Evolutionary conservation across 2,329 filamentous ascomycete genomes (phyloP).

Genomic region (Alternaria alternata): DNA sequence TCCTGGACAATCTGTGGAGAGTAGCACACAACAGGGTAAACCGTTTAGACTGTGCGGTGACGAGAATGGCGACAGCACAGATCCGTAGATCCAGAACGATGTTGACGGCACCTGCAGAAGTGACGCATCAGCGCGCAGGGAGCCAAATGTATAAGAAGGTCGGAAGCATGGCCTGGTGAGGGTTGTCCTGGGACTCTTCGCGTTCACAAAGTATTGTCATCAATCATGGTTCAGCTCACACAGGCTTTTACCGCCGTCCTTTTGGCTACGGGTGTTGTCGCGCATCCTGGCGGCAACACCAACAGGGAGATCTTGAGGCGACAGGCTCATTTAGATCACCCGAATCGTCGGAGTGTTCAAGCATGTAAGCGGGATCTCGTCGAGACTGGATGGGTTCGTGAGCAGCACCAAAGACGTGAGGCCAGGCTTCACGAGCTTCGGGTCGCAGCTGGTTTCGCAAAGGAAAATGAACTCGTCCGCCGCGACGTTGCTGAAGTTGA

Average conservation of each 20-base stretch:
- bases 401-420: constrained; percentile 51
- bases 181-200: constrained; percentile 1
- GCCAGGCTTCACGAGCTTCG: constrained; percentile 48
- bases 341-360: constrained; percentile 49
- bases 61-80: constrained; percentile 6
- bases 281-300: constrained; percentile 53
- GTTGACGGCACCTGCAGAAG: constrained; percentile 19
- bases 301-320: constrained; percentile 42
- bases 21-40: constrained; percentile 17
- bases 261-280: constrained; percentile 38
- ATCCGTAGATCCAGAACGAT: constrained; percentile 22
- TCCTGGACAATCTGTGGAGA: constrained; percentile 26
- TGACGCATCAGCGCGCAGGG: constrained; percentile 11
- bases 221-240: constrained; percentile 39
- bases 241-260: constrained; percentile 34
- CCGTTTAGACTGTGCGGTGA: constrained; percentile 9
- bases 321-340: constrained; percentile 48
- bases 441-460: constrained; percentile 48
- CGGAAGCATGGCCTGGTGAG: background rate
- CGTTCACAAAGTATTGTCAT: background rate
- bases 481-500: constrained; percentile 39
- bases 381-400: constrained; percentile 42
- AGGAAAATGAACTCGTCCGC: constrained; percentile 38
- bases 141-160: constrained; percentile 35
- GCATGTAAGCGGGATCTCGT: constrained; percentile 44